Evolutionary conservation across 495 filamentous ascomycete genomes (phyloP), one percentile per base, ranked within the genome.

Genomic region (Lasiosphaeria hispida): DNA sequence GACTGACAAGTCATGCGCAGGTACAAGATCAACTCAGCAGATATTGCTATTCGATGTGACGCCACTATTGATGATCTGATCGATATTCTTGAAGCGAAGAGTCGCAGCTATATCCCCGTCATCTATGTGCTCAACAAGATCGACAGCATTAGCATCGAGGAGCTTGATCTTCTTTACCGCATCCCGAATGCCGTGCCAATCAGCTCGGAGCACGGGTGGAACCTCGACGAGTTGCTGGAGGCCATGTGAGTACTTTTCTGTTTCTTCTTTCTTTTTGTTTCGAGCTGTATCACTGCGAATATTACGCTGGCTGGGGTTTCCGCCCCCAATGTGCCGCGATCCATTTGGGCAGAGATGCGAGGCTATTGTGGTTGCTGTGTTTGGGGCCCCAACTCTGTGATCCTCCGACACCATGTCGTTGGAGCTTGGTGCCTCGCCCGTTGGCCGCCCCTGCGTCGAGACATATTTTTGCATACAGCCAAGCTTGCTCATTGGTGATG

Each of bases 101-200:
- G 85, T 69, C 82, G 94, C 73, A 88, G 87, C 72, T 98, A 98
- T 71, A 97, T 98, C 66, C 94, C 94, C 17, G 94, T 97, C 58
- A 88, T 98, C 47, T 98, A 98, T 78, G 93, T 95, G 4, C 80
- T 98, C 70, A 98, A 98, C 82, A 98, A 98, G 79, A 98, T 98
- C 62, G 94, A 98, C 74, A 86, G 92, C 40, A 97, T 98, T 66
- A 91, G 90, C 41, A 97, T 98, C 66, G 92, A 98, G 72, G 94
- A 98, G 71, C 78, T 98, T 59, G 94, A 98, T 72, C 77, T 98
- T 48, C 77, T 98, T 30, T 98, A 98, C 73, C 85, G 94, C 45
- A 98, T 98, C 61, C 94, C 94, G 39, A 94, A 97, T 72, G 91
- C 94, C 36, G 91, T 90, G 57, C 94, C 94, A 13, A 97, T 98